These are phyloP conservation scores for Jackrogersella multiformis DNA, from an alignment of 495 filamentous ascomycete species.

Conservation along the genomic window DNA sequence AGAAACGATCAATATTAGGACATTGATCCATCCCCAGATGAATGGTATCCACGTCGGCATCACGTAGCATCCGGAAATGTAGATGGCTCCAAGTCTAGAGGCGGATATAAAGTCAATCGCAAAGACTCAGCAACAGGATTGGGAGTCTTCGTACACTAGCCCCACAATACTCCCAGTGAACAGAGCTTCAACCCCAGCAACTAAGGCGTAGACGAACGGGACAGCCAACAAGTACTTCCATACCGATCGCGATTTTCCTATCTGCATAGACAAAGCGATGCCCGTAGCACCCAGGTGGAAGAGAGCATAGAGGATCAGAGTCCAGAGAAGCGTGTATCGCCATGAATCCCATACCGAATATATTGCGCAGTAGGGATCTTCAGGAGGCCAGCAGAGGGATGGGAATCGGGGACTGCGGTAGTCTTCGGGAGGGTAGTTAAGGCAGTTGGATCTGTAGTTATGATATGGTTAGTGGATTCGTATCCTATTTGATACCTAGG, in stretches of 20 bases:
- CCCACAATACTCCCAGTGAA: constrained; percentile 91
- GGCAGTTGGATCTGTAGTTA: constrained; percentile 41
- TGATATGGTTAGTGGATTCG: constrained; percentile 27
- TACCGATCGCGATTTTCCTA: constrained; percentile 61
- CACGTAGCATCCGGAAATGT: constrained; percentile 84
- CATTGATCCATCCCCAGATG: constrained; percentile 91
- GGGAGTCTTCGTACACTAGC: constrained; percentile 72
- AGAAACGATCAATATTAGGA: constrained; percentile 87
- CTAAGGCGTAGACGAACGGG: constrained; percentile 75
- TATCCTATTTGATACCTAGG: not conserved
- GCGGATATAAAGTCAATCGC: constrained; percentile 40
- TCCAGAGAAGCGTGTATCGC: constrained; percentile 94
- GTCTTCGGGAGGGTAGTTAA: constrained; percentile 65
- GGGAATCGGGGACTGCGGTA: constrained; percentile 84
- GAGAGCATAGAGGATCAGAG: constrained; percentile 71
- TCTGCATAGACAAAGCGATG: constrained; percentile 78
- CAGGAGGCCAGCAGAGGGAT: constrained; percentile 64
- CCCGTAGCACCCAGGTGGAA: constrained; percentile 74
- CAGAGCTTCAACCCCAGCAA: constrained; percentile 83
- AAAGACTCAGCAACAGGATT: not conserved
- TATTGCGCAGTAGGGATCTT: constrained; percentile 70
- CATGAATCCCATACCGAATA: constrained; percentile 84
- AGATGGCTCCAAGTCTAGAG: constrained; percentile 82
- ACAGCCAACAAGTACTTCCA: constrained; percentile 82
- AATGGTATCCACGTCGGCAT: constrained; percentile 99